These are phyloP conservation scores for Cladosporium sp. DNA, from an alignment of 2,329 filamentous ascomycete genomes.

Conservation along the genomic window DNA sequence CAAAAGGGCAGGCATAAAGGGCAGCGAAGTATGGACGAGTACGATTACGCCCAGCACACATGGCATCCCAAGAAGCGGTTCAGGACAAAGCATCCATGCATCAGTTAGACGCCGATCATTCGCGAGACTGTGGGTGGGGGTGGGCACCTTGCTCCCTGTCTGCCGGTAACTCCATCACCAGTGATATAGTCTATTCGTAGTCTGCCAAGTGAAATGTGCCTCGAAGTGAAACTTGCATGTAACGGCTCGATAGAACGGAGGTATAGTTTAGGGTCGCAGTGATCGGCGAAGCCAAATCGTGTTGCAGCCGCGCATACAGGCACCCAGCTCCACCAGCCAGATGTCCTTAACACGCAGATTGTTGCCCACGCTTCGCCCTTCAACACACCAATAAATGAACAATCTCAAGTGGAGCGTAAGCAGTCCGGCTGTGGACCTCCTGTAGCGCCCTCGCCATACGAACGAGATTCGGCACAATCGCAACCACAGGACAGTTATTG, in stretches of 20 bases:
- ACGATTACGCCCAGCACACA: no score
- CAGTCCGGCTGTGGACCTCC: constrained; percentile 33
- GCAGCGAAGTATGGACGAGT: no score
- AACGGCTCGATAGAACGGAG: background rate
- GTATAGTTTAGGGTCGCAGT: constrained; percentile 1
- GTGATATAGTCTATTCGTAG: background rate
- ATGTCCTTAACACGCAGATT: constrained; percentile 5
- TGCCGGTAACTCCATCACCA: background rate
- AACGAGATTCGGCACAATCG: constrained; percentile 36
- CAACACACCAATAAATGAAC: constrained; percentile 22
- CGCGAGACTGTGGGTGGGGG: background rate
- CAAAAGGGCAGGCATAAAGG: no score
- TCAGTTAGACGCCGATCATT: background rate
- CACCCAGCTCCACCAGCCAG: background rate
- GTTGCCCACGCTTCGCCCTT: constrained; percentile 21
- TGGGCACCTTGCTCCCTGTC: background rate
- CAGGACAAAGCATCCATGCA: no score
- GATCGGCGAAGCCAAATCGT: background rate
- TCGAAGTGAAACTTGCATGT: background rate
- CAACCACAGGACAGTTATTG: constrained; percentile 37
- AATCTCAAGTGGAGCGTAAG: constrained; percentile 19
- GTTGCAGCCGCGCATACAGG: background rate
- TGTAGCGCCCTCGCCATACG: constrained; percentile 43
- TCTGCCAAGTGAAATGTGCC: background rate
- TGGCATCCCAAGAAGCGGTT: no score